phyloP scores from a whole-genome alignment of 225 moss, liverwort and hornwort genomes.

The Ulota crispa region DNA sequence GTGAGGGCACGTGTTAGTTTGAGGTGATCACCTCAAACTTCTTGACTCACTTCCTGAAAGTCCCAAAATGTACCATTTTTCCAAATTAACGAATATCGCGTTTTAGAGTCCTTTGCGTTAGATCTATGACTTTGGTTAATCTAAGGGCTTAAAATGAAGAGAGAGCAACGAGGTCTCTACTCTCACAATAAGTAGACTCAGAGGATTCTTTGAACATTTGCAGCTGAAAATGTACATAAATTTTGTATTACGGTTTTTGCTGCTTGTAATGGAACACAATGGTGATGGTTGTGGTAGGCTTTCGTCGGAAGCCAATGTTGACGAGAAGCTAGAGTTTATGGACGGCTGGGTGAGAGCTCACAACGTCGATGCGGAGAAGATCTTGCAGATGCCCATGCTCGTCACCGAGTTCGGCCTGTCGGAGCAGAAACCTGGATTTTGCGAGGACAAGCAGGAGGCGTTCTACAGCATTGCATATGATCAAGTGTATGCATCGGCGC shows the following conservation, averaged over 20 bases:
- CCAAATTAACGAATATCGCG: no score
- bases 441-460: conserved; percentile 22
- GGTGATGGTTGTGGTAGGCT: conserved; percentile 43
- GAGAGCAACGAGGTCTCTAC: background rate
- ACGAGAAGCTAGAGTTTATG: conserved; percentile 51
- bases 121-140: background rate
- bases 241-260: background rate
- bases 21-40: no score
- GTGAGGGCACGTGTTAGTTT: no score
- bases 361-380: conserved; percentile 42
- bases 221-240: background rate
- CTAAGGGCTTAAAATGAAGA: background rate
- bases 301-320: conserved; percentile 10
- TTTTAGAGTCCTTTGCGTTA: background rate
- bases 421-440: conserved; percentile 35
- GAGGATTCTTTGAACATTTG: background rate
- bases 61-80: no score
- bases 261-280: background rate
- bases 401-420: conserved; percentile 69
- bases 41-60: no score
- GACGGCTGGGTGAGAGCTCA: conserved; percentile 55
- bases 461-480: conserved; percentile 61
- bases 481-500: conserved; percentile 33
- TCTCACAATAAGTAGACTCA: background rate
- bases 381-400: conserved; percentile 57